A percentile compares a stretch with the other conserved stretches of the same genome.
phyloP scores from a whole-genome alignment of 2,329 filamentous ascomycete species.

The Sporothrix humicola region DNA sequence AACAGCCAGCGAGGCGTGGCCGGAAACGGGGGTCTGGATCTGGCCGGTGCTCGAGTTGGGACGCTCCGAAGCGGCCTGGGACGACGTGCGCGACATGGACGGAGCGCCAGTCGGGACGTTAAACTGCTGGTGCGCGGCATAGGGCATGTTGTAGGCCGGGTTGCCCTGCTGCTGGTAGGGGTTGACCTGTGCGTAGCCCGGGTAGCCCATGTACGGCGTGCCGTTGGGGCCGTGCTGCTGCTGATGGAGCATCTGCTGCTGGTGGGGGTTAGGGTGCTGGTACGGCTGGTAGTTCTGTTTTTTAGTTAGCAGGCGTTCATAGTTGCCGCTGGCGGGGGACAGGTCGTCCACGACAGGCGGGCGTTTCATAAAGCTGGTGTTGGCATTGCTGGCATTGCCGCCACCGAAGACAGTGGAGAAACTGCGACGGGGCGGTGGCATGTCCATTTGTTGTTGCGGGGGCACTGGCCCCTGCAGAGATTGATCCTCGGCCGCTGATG shows the following conservation, averaged over 20 bases:
- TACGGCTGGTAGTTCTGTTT: slow-evolving; percentile 67
- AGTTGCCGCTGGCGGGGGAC: slow-evolving; percentile 71
- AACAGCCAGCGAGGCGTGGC: slow-evolving; percentile 61
- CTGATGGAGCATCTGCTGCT: slow-evolving; percentile 15
- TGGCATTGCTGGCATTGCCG: neutral
- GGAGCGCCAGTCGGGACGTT: slow-evolving; percentile 58
- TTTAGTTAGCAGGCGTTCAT: slow-evolving; percentile 76
- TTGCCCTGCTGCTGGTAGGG: neutral
- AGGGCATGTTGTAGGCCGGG: slow-evolving; percentile 42
- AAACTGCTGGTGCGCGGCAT: slow-evolving; percentile 46
- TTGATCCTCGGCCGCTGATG: slow-evolving; percentile 19
- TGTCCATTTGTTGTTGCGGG: slow-evolving; percentile 24
- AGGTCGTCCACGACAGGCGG: slow-evolving; percentile 56
- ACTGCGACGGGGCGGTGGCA: slow-evolving; percentile 22
- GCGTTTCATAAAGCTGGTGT: neutral
- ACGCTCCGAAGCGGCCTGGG: slow-evolving; percentile 73
- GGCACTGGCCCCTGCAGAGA: slow-evolving; percentile 37
- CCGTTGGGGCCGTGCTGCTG: slow-evolving; percentile 44
- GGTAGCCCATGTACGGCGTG: slow-evolving; percentile 43
- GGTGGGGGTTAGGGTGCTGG: slow-evolving; percentile 44
- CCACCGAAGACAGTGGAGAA: neutral
- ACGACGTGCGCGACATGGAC: slow-evolving; percentile 84
- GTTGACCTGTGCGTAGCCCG: slow-evolving; percentile 46
- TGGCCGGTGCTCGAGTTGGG: slow-evolving; percentile 70
- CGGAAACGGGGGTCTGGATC: slow-evolving; percentile 63